Conservation (phyloP, 2,329 filamentous ascomycete species). For the Phyllosticta paracitricarpa region DNA sequence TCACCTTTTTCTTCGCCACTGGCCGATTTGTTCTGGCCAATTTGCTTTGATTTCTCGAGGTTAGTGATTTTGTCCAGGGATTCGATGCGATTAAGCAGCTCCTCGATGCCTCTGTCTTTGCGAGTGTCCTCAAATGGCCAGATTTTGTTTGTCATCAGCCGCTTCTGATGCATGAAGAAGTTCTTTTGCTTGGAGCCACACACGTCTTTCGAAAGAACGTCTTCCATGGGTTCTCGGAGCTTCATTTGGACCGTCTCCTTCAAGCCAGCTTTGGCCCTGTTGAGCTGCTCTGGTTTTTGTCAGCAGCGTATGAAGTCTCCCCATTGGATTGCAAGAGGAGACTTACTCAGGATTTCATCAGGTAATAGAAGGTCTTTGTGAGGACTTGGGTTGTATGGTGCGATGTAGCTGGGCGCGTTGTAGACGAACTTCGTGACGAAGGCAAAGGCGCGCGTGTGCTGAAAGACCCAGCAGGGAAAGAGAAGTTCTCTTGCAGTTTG, state of each 20-base stretch:
- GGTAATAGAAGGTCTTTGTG: neutral
- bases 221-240: neutral
- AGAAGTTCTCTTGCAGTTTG: slow-evolving; percentile 11
- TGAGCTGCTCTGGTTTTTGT: neutral
- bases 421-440: slow-evolving; percentile 23
- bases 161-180: neutral
- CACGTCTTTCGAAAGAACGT: neutral
- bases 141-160: neutral
- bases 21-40: neutral
- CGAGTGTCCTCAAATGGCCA: neutral
- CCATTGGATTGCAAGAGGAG: neutral
- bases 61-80: neutral
- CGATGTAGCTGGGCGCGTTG: slow-evolving; percentile 18
- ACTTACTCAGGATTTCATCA: neutral
- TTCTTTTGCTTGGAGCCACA: neutral
- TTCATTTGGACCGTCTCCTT: neutral
- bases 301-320: neutral
- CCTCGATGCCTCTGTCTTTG: neutral
- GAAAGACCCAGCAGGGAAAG: slow-evolving; percentile 22
- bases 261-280: neutral
- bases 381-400: slow-evolving; percentile 17
- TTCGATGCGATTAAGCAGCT: neutral
- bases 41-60: neutral
- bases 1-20: too few species aligned
- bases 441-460: slow-evolving; percentile 20